These are phyloP conservation scores for Helminthosporium solani DNA, from an alignment of 2,329 filamentous ascomycete species.

Conservation along the genomic window DNA sequence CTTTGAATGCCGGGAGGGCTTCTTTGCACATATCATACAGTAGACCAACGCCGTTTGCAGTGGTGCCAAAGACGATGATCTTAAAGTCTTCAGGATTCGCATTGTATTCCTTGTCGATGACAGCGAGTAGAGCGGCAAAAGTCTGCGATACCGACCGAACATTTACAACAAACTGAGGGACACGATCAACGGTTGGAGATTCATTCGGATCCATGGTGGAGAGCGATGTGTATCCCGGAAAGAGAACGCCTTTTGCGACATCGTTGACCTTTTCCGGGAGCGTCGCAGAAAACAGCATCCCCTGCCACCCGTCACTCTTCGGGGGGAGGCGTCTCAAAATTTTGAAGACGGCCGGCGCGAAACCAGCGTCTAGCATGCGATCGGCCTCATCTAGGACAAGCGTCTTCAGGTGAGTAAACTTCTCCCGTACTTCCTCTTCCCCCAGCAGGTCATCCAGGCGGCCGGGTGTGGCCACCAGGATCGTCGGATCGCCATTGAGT, in stretches of 20 bases:
- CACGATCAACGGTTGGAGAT: slow-evolving; percentile 49
- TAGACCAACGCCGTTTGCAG: slow-evolving; percentile 49
- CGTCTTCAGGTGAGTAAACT: slow-evolving; percentile 48
- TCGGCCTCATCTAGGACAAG: slow-evolving; percentile 49
- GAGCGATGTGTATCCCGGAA: slow-evolving; percentile 44
- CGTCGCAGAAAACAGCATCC: slow-evolving; percentile 53
- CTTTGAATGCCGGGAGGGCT: slow-evolving; percentile 35
- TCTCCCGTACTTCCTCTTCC: slow-evolving; percentile 47
- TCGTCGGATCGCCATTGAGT: slow-evolving; percentile 40
- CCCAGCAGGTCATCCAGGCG: slow-evolving; percentile 51
- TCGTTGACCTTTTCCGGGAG: slow-evolving; percentile 48
- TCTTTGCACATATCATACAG: slow-evolving; percentile 43
- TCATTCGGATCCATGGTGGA: slow-evolving; percentile 49
- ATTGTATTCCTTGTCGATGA: slow-evolving; percentile 48
- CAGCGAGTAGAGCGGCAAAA: slow-evolving; percentile 48
- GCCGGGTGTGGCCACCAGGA: slow-evolving; percentile 52
- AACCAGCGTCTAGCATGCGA: slow-evolving; percentile 54
- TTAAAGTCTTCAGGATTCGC: slow-evolving; percentile 46
- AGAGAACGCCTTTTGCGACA: slow-evolving; percentile 48
- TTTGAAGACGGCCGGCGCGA: slow-evolving; percentile 54
- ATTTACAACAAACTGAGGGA: slow-evolving; percentile 51
- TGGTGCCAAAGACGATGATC: slow-evolving; percentile 50
- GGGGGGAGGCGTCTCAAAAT: slow-evolving; percentile 54
- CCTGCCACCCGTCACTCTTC: slow-evolving; percentile 51
- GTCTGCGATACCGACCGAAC: slow-evolving; percentile 47